Conservation (phyloP, 1,139 yeast genomes). For the Wickerhamomyces sp. region DNA sequence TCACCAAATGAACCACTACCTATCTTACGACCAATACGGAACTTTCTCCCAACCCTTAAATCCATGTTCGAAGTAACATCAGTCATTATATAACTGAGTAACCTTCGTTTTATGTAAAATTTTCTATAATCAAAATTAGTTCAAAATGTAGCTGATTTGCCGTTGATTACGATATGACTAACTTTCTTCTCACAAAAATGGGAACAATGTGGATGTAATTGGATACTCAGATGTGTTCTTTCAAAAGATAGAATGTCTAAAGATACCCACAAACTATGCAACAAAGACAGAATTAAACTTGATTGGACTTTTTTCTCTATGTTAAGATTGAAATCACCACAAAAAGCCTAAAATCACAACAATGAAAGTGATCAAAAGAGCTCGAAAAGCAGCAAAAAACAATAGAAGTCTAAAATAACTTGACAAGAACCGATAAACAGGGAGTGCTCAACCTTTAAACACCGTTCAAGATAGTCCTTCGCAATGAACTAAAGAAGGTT, state of each 20-base stretch:
- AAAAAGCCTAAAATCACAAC: slow-evolving; percentile 2
- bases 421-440: neutral
- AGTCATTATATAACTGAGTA: slow-evolving; percentile 7
- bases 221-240: too few species aligned
- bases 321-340: neutral
- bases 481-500: neutral
- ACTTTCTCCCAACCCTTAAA: slow-evolving; percentile 91
- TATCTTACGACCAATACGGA: slow-evolving; percentile 90
- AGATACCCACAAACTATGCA: too few species aligned
- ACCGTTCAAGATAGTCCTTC: too few species aligned
- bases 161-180: too few species aligned
- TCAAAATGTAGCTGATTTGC: too few species aligned
- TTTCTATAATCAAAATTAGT: neutral
- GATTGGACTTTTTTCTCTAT: neutral
- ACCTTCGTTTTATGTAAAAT: neutral
- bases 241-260: too few species aligned
- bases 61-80: slow-evolving; percentile 36
- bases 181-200: too few species aligned
- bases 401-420: neutral
- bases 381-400: neutral
- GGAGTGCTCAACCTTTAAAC: too few species aligned
- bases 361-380: slow-evolving; percentile 2
- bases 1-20: slow-evolving; percentile 98
- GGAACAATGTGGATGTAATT: too few species aligned
- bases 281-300: too few species aligned